A percentile compares a stretch with the other conserved stretches of the same genome.
These are phyloP conservation scores for Nepenthes mirabilis DNA, from an alignment of 148 eudicot genomes.

Conservation along the genomic window DNA sequence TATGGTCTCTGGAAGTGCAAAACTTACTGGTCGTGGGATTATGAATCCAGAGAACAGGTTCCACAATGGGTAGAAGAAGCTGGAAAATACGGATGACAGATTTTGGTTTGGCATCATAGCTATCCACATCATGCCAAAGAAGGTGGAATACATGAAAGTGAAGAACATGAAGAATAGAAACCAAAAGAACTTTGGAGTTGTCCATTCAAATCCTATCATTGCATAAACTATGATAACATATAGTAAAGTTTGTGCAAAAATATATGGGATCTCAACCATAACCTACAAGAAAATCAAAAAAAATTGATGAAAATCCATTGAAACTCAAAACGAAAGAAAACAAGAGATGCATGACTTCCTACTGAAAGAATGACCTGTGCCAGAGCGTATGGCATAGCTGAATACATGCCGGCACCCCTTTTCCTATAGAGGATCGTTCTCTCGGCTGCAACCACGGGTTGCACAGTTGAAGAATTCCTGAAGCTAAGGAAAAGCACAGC, in stretches of 20 bases:
- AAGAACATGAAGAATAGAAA: slow-evolving; percentile 24
- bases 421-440: slow-evolving; percentile 35
- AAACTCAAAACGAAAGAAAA: background rate
- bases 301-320: background rate
- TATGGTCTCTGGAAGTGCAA: background rate
- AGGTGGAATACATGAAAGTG: slow-evolving; percentile 30
- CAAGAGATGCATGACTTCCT: background rate
- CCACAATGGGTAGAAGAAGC: slow-evolving; percentile 24
- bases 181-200: slow-evolving; percentile 28
- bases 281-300: slow-evolving; percentile 14
- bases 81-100: slow-evolving; percentile 20
- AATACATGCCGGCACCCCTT: slow-evolving; percentile 44
- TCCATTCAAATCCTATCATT: slow-evolving; percentile 51
- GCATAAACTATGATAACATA: slow-evolving; percentile 35
- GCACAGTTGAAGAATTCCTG: slow-evolving; percentile 22
- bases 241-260: slow-evolving; percentile 13
- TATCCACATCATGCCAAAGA: slow-evolving; percentile 41
- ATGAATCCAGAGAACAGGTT: slow-evolving; percentile 37
- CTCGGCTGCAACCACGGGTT: slow-evolving; percentile 31
- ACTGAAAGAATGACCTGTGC: slow-evolving; percentile 21
- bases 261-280: slow-evolving; percentile 33
- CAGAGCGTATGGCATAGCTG: slow-evolving; percentile 40
- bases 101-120: slow-evolving; percentile 36
- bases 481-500: slow-evolving; percentile 24
- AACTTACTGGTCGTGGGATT: slow-evolving; percentile 29